Percentiles rank a stretch among this genome's conserved stretches.
phyloP scores from a whole-genome alignment of 805 yeast species.

The Saturnispora bothae region DNA sequence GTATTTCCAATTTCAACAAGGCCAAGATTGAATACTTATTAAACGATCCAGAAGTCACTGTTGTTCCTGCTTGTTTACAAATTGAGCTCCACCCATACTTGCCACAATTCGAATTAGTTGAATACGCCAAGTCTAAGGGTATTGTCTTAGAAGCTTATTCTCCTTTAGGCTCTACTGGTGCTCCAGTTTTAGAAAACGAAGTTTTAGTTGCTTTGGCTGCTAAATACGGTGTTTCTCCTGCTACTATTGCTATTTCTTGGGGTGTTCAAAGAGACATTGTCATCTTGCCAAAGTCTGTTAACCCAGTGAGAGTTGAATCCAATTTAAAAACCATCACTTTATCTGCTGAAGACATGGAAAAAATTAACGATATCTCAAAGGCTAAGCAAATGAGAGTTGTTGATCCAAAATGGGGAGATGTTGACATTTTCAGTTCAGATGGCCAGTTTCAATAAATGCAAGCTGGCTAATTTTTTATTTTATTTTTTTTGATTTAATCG shows the following conservation, averaged over 20 bases:
- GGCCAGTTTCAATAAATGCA: constrained; percentile 1
- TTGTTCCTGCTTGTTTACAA: constrained; percentile 65
- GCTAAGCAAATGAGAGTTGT: constrained; percentile 9
- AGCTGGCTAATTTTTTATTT: neutral
- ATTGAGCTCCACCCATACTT: constrained; percentile 67
- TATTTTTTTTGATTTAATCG: no score
- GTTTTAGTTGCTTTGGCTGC: constrained; percentile 35
- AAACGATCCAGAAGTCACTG: constrained; percentile 33
- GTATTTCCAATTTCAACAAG: constrained; percentile 67
- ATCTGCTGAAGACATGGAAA: constrained; percentile 28
- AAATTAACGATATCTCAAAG: constrained; percentile 14
- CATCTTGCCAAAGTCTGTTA: constrained; percentile 30
- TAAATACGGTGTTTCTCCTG: constrained; percentile 35
- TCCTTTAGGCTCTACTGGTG: constrained; percentile 57
- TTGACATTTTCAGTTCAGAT: constrained; percentile 8
- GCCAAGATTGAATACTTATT: constrained; percentile 44
- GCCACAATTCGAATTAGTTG: constrained; percentile 52
- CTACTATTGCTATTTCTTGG: constrained; percentile 49
- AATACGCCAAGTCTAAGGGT: constrained; percentile 40
- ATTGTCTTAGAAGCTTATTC: constrained; percentile 67
- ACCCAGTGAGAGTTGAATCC: constrained; percentile 24
- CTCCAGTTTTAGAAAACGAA: constrained; percentile 40
- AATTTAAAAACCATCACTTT: constrained; percentile 29
- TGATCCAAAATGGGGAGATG: constrained; percentile 14
- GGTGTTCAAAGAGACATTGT: constrained; percentile 41